phyloP scores from a whole-genome alignment of 192 early-diverging fungal species.

The Backusella australiensis region DNA sequence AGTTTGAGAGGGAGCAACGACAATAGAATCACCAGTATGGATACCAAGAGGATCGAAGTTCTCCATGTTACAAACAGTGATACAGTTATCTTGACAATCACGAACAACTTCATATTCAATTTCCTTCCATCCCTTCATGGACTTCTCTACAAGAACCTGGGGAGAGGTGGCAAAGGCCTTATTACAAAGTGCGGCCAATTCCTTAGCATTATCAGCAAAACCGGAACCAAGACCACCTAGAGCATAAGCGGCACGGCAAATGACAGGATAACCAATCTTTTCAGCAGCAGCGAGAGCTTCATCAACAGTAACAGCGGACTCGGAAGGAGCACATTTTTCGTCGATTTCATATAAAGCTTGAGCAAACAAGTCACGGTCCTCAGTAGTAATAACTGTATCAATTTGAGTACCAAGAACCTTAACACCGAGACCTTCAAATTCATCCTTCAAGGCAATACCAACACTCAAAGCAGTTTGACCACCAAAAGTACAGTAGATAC shows the following conservation, averaged over 20 bases:
- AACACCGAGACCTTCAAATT: slow-evolving; percentile 88
- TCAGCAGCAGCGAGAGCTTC: slow-evolving; percentile 88
- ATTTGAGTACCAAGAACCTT: slow-evolving; percentile 95
- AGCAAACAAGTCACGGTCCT: slow-evolving; percentile 96
- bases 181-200: slow-evolving; percentile 75
- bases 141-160: slow-evolving; percentile 92
- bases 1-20: slow-evolving; percentile 97
- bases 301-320: slow-evolving; percentile 75
- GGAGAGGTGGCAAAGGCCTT: slow-evolving; percentile 90
- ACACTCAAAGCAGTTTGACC: slow-evolving; percentile 98
- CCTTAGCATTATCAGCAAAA: slow-evolving; percentile 86
- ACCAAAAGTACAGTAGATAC: slow-evolving; percentile 98
- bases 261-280: slow-evolving; percentile 92
- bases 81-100: slow-evolving; percentile 94
- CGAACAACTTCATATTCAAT: slow-evolving; percentile 99
- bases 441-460: slow-evolving; percentile 91
- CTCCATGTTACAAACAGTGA: slow-evolving; percentile 99
- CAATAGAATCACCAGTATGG: slow-evolving; percentile 98
- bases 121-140: slow-evolving; percentile 99
- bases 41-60: slow-evolving; percentile 99
- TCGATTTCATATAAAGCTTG: slow-evolving; percentile 82
- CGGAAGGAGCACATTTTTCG: slow-evolving; percentile 89
- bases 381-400: slow-evolving; percentile 94
- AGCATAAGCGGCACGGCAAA: slow-evolving; percentile 93
- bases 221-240: slow-evolving; percentile 97